These are phyloP conservation scores for Hemisphaericaspora subhashii DNA, from an alignment of 1,139 yeast genomes.

Conservation along the genomic window DNA sequence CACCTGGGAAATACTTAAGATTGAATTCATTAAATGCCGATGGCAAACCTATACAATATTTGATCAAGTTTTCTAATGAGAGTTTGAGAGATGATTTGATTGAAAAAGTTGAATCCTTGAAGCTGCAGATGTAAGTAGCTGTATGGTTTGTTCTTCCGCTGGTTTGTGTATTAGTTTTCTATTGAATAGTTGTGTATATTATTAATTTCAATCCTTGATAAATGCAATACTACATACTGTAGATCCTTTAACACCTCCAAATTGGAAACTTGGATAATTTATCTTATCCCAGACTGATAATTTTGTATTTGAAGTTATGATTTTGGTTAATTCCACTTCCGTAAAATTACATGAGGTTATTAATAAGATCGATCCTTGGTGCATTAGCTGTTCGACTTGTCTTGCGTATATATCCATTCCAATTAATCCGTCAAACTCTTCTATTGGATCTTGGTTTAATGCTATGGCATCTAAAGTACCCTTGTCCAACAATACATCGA, in stretches of 20 bases:
- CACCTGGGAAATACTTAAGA: conserved; percentile 78
- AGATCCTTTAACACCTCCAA: conserved; percentile 86
- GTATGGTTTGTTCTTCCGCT: background rate
- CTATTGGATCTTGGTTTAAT: conserved; percentile 58
- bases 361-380: conserved; percentile 57
- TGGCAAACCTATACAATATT: conserved; percentile 76
- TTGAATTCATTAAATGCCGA: conserved; percentile 51
- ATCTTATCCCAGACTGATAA: conserved; percentile 62
- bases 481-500: conserved; percentile 81
- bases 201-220: conserved; percentile 37
- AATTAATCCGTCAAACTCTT: conserved; percentile 38
- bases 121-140: conserved; percentile 14
- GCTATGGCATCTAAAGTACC: conserved; percentile 98
- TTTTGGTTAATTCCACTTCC: conserved; percentile 61
- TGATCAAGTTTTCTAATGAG: conserved; percentile 67
- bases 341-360: conserved; percentile 97
- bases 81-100: conserved; percentile 60
- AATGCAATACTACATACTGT: conserved; percentile 89
- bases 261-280: conserved; percentile 76
- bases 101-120: conserved; percentile 49
- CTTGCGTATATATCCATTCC: conserved; percentile 66
- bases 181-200: conserved; percentile 9
- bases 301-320: conserved; percentile 42
- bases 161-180: background rate
- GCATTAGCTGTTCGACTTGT: conserved; percentile 58